Evolutionary conservation across 352 stramenopile genomes (phyloP), one percentile per base, ranked within the genome.

Genomic region (Globisporangium cylindrosporum): DNA sequence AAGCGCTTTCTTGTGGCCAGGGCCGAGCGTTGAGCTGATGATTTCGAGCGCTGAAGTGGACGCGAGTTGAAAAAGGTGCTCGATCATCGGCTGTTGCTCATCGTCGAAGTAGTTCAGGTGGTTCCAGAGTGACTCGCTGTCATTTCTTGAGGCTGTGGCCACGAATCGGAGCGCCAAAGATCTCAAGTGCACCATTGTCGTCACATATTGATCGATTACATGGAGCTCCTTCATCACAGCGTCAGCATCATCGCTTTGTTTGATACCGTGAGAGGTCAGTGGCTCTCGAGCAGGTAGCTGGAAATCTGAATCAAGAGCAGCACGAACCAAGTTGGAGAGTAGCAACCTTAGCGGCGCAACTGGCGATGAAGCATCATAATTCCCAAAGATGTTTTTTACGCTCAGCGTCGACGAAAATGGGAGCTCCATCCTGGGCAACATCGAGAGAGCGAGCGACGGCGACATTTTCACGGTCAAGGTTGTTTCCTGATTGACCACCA

Each of bases 1-100:
- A 51, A 84, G 55, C 9, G 76, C 78, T 10, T 57, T 56, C 71
- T 82, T 79, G 62, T 63, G 56, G 48, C 79, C 76, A 24, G 68
- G 60, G 27, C 78, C 77, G 5, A 87, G 54, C 0, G 58, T 20
- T 8, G 67, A 43, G 3, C 22, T 59, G 12, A 79, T 34, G 12
- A 59, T 48, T 12, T 69, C 69, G 24, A 67, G 60, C 6, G 54
- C 57, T 15, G 61, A 59, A 24, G 49, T 66, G 15, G 79, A 76
- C 3, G 79, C 75, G 27, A 76, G 43, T 27, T 61, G 29, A 9
- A 87, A 72, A 18, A 86, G 59, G 24, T 58, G 29, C 14, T 80
- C 69, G 8, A 66, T 65, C 3, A 64, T 49, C 15, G 24, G 10
- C 27, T 54, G 56, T 7, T 36, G 4, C 12, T 32, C 10, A 4